A percentile compares a stretch with the other conserved stretches of the same genome.
phyloP scores from a whole-genome alignment of 2,329 filamentous ascomycete species.

The Claviceps pazoutovae region DNA sequence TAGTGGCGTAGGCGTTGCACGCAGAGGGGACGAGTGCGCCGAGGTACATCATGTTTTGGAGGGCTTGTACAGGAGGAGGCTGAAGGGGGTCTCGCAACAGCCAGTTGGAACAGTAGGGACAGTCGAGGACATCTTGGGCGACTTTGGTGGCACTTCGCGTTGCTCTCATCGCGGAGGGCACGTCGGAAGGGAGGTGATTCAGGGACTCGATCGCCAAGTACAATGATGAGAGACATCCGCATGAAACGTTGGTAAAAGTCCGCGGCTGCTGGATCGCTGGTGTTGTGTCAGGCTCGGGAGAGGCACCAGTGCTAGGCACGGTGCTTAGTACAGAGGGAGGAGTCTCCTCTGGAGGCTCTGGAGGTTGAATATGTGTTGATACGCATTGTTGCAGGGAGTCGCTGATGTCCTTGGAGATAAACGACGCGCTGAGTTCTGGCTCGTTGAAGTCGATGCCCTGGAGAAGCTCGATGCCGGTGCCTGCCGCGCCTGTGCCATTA shows the following conservation, averaged over 20 bases:
- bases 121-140: slow-evolving; percentile 38
- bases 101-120: slow-evolving; percentile 32
- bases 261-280: slow-evolving; percentile 5
- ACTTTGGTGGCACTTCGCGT: slow-evolving; percentile 33
- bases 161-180: slow-evolving; percentile 31
- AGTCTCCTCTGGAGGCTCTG: slow-evolving; percentile 7
- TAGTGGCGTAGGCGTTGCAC: slow-evolving; percentile 12
- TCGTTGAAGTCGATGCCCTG: slow-evolving; percentile 21
- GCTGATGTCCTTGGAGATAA: slow-evolving; percentile 17
- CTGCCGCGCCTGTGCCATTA: slow-evolving; percentile 1
- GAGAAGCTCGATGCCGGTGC: slow-evolving; percentile 16
- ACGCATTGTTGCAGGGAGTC: slow-evolving; percentile 15
- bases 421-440: slow-evolving; percentile 12
- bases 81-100: slow-evolving; percentile 19
- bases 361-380: slow-evolving; percentile 10
- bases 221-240: slow-evolving; percentile 34
- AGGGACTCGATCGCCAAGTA: slow-evolving; percentile 38
- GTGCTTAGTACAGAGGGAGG: slow-evolving; percentile 13
- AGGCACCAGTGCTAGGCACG: slow-evolving; percentile 8
- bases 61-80: slow-evolving; percentile 31
- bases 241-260: slow-evolving; percentile 20
- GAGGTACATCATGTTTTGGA: slow-evolving; percentile 46
- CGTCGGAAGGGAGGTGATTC: slow-evolving; percentile 29
- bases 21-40: slow-evolving; percentile 41
- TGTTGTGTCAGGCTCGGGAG: slow-evolving; percentile 5